Evolutionary conservation across 345 rosid species (phyloP).

Genomic region (Gossypium stocksii): DNA sequence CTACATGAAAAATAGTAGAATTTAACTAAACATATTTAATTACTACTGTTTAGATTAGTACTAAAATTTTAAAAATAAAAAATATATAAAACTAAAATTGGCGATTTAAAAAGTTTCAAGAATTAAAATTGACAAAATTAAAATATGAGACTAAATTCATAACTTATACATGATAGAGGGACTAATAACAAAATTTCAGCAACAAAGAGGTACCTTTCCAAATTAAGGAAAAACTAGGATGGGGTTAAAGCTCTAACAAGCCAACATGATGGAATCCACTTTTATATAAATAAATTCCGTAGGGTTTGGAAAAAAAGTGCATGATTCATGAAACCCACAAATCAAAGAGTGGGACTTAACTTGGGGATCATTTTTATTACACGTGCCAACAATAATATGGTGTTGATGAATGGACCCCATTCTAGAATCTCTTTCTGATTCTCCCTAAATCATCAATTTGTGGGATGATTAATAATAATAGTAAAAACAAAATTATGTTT

Average conservation of each 20-base stretch:
- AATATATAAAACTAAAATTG: no score
- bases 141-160: no score
- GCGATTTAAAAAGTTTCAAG: no score
- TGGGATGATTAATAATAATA: not conserved
- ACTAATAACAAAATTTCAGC: no score
- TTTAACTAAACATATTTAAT: no score
- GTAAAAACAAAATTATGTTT: no score
- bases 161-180: no score
- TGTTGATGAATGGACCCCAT: not conserved
- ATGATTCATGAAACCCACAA: not conserved
- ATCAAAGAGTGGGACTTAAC: not conserved
- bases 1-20: no score
- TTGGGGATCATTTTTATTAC: not conserved
- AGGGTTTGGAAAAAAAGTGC: not conserved
- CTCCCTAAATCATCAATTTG: not conserved
- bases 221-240: not conserved
- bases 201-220: not conserved
- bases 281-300: not conserved
- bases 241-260: not conserved
- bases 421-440: conserved; percentile 9
- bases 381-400: not conserved
- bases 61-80: no score
- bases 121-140: no score
- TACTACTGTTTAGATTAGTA: no score
- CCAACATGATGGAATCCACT: not conserved